A percentile compares a stretch with the other conserved stretches of the same genome.
Evolutionary conservation across 805 yeast species (phyloP).

Genomic region (Candida easanensis): DNA sequence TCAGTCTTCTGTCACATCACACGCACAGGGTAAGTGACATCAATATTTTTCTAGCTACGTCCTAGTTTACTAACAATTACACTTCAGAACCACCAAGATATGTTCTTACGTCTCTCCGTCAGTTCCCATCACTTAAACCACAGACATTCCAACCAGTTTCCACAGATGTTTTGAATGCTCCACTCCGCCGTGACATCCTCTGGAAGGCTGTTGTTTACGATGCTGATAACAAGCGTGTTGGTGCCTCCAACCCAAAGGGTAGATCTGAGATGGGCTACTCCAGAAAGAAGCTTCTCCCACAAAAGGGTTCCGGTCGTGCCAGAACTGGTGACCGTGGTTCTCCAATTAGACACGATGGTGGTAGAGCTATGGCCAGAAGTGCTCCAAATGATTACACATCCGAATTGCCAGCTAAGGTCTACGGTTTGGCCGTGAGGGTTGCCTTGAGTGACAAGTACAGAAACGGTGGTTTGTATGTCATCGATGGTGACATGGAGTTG

Average conservation of each 20-base stretch:
- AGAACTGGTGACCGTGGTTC: conserved; percentile 96
- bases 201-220: conserved; percentile 96
- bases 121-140: conserved; percentile 93
- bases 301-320: conserved; percentile 94
- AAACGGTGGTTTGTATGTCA: conserved; percentile 64
- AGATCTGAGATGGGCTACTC: conserved; percentile 85
- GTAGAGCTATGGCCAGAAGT: conserved; percentile 81
- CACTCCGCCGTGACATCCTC: conserved; percentile 83
- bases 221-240: conserved; percentile 85
- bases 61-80: conserved; percentile 18
- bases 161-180: conserved; percentile 61
- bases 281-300: conserved; percentile 77
- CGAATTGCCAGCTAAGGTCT: conserved; percentile 67
- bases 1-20: conserved; percentile 3
- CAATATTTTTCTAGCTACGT: no score
- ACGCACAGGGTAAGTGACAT: conserved; percentile 21
- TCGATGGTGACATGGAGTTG: conserved; percentile 47
- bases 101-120: conserved; percentile 72
- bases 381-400: conserved; percentile 92
- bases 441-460: conserved; percentile 83
- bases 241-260: conserved; percentile 82
- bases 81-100: conserved; percentile 56
- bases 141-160: conserved; percentile 73
- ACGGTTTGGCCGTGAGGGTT: conserved; percentile 70
- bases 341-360: conserved; percentile 88